These are phyloP conservation scores for Arthrocladium fulminans DNA, from an alignment of 2,329 filamentous ascomycete species.

Conservation along the genomic window DNA sequence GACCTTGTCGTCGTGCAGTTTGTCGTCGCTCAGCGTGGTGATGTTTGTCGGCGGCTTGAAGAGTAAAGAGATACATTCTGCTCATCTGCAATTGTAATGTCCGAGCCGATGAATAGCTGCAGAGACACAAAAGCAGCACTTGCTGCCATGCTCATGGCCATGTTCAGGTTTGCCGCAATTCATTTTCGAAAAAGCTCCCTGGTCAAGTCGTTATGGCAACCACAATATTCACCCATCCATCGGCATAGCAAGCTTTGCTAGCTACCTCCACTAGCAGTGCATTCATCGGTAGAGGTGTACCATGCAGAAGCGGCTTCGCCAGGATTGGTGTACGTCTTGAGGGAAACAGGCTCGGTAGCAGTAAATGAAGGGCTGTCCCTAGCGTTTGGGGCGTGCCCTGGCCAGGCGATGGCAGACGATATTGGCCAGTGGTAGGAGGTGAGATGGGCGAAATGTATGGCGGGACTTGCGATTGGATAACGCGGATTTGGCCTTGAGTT, in stretches of 20 bases:
- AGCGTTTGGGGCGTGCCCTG: constrained; percentile 53
- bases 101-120: too few species aligned
- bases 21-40: too few species aligned
- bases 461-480: constrained; percentile 67
- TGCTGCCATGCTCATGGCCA: too few species aligned
- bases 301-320: constrained; percentile 77
- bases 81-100: too few species aligned
- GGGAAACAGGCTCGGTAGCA: constrained; percentile 77
- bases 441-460: constrained; percentile 33
- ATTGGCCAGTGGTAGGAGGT: constrained; percentile 17
- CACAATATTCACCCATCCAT: constrained; percentile 83
- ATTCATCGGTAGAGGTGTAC: constrained; percentile 68
- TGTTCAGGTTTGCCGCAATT: too few species aligned
- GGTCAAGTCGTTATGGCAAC: constrained; percentile 49
- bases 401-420: constrained; percentile 21
- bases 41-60: too few species aligned
- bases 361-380: constrained; percentile 63
- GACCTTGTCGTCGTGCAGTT: too few species aligned
- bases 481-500: constrained; percentile 50
- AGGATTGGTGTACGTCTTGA: constrained; percentile 75
- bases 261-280: constrained; percentile 77
- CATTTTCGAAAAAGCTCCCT: not conserved
- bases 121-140: too few species aligned
- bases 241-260: constrained; percentile 73
- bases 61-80: too few species aligned